phyloP scores from a whole-genome alignment of 306 rosid species.

The Arachis stenosperma region DNA sequence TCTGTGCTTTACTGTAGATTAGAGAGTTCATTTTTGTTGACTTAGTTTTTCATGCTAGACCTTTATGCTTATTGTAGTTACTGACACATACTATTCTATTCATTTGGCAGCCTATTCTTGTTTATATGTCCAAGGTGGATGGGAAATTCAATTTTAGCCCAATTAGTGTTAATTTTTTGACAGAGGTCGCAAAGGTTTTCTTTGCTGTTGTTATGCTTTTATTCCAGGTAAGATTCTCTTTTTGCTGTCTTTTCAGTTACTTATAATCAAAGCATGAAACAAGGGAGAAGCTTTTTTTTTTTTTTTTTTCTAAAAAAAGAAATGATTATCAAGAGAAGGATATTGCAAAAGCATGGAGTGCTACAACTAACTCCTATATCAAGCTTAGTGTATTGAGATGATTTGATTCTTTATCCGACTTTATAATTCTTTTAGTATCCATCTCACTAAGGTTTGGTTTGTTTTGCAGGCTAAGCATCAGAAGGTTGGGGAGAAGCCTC shows the following conservation, averaged over 20 bases:
- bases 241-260: conserved; percentile 13
- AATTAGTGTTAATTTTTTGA: conserved; percentile 96
- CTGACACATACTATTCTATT: conserved; percentile 37
- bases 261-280: conserved; percentile 22
- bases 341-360: not conserved
- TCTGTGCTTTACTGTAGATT: conserved; percentile 1
- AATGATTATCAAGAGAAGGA: no score
- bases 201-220: conserved; percentile 94
- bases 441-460: conserved; percentile 40
- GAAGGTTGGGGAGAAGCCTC: conserved; percentile 98
- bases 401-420: conserved; percentile 16
- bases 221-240: conserved; percentile 64
- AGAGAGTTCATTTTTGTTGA: conserved; percentile 20
- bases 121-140: conserved; percentile 98
- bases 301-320: no score
- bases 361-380: not conserved
- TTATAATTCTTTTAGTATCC: conserved; percentile 27
- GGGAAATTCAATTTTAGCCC: conserved; percentile 98
- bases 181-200: conserved; percentile 82
- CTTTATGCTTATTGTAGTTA: conserved; percentile 14
- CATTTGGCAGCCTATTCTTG: conserved; percentile 88
- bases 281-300: conserved; percentile 1
- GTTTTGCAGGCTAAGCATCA: conserved; percentile 89
- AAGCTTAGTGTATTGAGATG: not conserved
- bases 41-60: conserved; percentile 11